Conservation (phyloP, 805 yeast genomes). For the Metschnikowia henanensis region DNA sequence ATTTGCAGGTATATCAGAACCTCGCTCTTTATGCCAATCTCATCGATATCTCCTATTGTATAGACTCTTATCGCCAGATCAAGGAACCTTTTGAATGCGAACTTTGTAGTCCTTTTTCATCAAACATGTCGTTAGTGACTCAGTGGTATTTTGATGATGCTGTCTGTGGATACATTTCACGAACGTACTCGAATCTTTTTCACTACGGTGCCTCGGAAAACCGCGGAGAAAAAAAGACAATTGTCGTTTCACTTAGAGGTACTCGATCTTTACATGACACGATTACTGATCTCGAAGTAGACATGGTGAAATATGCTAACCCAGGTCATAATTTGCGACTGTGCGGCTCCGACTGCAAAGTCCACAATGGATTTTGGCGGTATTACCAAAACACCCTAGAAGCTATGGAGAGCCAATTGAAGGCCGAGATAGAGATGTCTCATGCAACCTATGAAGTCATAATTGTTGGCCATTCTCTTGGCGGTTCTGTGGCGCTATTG, state of each 20-base stretch:
- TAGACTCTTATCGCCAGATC: conserved; percentile 30
- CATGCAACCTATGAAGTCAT: conserved; percentile 21
- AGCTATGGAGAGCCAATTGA: conserved; percentile 23
- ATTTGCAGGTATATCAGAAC: conserved; percentile 25
- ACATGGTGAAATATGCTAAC: conserved; percentile 31
- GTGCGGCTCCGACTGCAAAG: conserved; percentile 36
- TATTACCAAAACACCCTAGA: conserved; percentile 30
- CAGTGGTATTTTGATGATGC: conserved; percentile 40
- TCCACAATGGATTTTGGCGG: conserved; percentile 36
- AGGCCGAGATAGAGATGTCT: conserved; percentile 7
- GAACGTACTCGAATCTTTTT: conserved; percentile 29
- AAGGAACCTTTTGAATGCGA: conserved; percentile 40
- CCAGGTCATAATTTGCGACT: conserved; percentile 21
- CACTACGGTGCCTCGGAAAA: conserved; percentile 10
- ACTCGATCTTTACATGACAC: conserved; percentile 43
- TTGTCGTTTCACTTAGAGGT: conserved; percentile 41
- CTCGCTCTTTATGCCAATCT: conserved; percentile 41
- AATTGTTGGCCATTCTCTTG: conserved; percentile 34
- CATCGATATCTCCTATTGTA: conserved; percentile 45
- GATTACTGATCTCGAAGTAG: conserved; percentile 38
- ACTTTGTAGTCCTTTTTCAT: conserved; percentile 29
- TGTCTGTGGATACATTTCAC: conserved; percentile 41
- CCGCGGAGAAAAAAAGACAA: conserved; percentile 22
- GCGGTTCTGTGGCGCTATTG: conserved; percentile 42
- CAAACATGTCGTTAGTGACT: conserved; percentile 36